phyloP scores from a whole-genome alignment of 2,329 filamentous ascomycete species.

The Stagonosporopsis cucurbitacearum region DNA sequence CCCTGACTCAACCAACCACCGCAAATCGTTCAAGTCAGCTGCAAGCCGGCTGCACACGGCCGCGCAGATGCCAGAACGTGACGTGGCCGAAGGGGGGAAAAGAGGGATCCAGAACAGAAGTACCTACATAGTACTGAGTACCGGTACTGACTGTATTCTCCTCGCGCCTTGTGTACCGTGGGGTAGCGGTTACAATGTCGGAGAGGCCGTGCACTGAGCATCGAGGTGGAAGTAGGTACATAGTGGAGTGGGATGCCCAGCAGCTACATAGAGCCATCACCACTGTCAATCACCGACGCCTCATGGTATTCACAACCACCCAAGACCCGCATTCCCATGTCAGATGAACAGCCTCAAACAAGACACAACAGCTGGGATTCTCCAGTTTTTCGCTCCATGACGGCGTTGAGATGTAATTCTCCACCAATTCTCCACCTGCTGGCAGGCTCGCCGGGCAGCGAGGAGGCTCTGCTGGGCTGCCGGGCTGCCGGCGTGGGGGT shows the following conservation, averaged over 20 bases:
- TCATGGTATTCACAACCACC: not conserved
- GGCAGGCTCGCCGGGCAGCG: slow-evolving; percentile 4
- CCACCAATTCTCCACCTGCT: slow-evolving; percentile 16
- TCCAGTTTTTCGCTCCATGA: slow-evolving; percentile 13
- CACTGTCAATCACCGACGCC: not conserved
- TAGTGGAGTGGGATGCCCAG: not conserved
- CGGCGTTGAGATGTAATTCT: slow-evolving; percentile 18
- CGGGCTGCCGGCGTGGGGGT: slow-evolving; percentile 15
- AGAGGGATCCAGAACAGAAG: not conserved
- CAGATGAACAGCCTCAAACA: not conserved
- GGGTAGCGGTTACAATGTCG: slow-evolving; percentile 1
- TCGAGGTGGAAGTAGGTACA: too few species aligned
- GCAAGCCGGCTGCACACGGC: slow-evolving; percentile 1
- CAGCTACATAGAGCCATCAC: not conserved
- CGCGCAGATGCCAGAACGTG: slow-evolving; percentile 9
- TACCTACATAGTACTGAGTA: not conserved
- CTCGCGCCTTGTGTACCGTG: slow-evolving; percentile 1
- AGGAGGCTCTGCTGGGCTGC: slow-evolving; percentile 21
- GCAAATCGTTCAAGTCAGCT: not conserved
- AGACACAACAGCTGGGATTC: slow-evolving; percentile 1
- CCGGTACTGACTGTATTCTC: too few species aligned
- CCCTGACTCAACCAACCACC: not conserved
- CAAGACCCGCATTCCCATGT: slow-evolving; percentile 1
- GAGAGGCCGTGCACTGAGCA: slow-evolving; percentile 4
- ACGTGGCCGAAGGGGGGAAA: not conserved